phyloP scores from a whole-genome alignment of 805 yeast genomes.

The Starmera dryadoides region DNA sequence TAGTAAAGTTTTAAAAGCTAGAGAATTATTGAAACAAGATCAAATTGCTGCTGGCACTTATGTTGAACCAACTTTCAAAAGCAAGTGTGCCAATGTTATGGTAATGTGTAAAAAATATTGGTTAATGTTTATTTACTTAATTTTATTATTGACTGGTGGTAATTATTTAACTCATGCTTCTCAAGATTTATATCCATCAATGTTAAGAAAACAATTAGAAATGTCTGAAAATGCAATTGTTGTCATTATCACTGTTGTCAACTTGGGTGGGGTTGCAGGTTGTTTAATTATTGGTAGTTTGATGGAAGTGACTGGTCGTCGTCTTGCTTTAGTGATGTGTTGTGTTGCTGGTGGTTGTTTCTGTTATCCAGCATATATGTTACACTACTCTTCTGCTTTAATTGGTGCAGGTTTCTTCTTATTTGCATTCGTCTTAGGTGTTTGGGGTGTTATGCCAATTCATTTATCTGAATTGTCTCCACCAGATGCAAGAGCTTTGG shows the following conservation, averaged over 20 bases:
- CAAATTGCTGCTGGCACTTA: conserved; percentile 21
- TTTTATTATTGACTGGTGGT: conserved; percentile 59
- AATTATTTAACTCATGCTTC: conserved; percentile 70
- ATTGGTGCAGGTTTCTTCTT: conserved; percentile 58
- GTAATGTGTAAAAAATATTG: conserved; percentile 47
- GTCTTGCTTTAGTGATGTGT: conserved; percentile 45
- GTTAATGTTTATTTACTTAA: conserved; percentile 50
- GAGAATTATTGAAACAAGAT: conserved; percentile 18
- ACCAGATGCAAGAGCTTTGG: conserved; percentile 55
- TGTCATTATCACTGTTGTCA: conserved; percentile 54
- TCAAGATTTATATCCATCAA: conserved; percentile 67
- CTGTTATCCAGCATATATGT: conserved; percentile 51
- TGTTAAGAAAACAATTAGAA: conserved; percentile 46
- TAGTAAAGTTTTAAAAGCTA: conserved; percentile 24
- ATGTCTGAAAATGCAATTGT: conserved; percentile 42
- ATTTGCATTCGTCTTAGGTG: conserved; percentile 61
- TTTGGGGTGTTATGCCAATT: conserved; percentile 68
- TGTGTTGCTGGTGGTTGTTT: conserved; percentile 53
- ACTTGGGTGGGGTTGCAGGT: conserved; percentile 61
- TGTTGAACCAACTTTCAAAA: conserved; percentile 18
- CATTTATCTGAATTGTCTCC: conserved; percentile 62
- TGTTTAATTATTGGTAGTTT: conserved; percentile 51
- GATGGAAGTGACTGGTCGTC: conserved; percentile 56
- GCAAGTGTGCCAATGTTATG: conserved; percentile 25
- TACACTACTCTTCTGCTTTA: conserved; percentile 30